Percentiles rank a stretch among this genome's conserved stretches.
These are phyloP conservation scores for Dysphania ambrosioides DNA, from an alignment of 148 eudicot species.

Conservation along the genomic window DNA sequence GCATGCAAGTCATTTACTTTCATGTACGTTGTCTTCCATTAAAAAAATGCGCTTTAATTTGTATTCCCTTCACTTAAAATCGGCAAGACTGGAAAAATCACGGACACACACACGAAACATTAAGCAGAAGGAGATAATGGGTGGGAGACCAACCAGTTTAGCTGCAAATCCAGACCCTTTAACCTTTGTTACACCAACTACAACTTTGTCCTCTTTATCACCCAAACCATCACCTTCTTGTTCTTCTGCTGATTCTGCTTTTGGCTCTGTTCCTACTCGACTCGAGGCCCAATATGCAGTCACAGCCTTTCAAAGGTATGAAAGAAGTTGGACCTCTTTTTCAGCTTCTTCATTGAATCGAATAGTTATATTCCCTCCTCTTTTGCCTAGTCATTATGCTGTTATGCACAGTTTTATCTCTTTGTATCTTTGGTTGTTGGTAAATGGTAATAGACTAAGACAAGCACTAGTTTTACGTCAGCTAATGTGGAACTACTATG, in stretches of 20 bases:
- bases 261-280: constrained; percentile 35
- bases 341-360: too few relatives aligned
- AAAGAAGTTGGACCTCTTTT: neutral
- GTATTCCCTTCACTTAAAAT: neutral
- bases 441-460: too few relatives aligned
- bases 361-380: too few relatives aligned
- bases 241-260: constrained; percentile 24
- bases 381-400: too few relatives aligned
- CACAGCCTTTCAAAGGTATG: constrained; percentile 39
- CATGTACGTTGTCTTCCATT: neutral
- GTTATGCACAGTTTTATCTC: too few relatives aligned
- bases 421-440: too few relatives aligned
- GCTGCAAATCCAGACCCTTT: neutral
- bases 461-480: too few relatives aligned
- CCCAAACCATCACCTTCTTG: neutral
- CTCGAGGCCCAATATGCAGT: constrained; percentile 43
- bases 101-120: neutral
- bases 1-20: too few relatives aligned
- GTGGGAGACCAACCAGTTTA: neutral
- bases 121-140: constrained; percentile 1
- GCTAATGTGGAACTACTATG: too few relatives aligned
- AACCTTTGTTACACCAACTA: neutral
- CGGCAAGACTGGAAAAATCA: neutral
- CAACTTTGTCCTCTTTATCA: neutral
- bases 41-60: neutral